Percentiles rank a stretch among this genome's conserved stretches.
Evolutionary conservation across 2,329 filamentous ascomycete species (phyloP).

Genomic region (Knoxdaviesia capensis): DNA sequence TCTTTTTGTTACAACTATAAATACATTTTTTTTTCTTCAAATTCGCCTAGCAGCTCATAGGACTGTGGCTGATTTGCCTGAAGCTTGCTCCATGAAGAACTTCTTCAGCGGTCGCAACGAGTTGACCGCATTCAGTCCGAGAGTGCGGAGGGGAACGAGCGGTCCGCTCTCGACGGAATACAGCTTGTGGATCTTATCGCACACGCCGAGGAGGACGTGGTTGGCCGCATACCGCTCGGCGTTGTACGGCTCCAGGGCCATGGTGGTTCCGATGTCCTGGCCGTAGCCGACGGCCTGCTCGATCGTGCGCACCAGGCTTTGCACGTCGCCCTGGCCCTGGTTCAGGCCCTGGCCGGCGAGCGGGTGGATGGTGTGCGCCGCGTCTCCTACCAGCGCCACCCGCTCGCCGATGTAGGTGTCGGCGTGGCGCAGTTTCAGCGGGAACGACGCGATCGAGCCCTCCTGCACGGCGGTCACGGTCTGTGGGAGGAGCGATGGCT

Average conservation of each 20-base stretch:
- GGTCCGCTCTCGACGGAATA: slow-evolving; percentile 69
- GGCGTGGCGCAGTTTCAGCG: slow-evolving; percentile 79
- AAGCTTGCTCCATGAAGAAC: slow-evolving; percentile 63
- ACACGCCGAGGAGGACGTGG: slow-evolving; percentile 56
- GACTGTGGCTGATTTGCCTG: slow-evolving; percentile 30
- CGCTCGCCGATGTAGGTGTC: slow-evolving; percentile 81
- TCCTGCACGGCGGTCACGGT: slow-evolving; percentile 51
- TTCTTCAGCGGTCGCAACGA: slow-evolving; percentile 55
- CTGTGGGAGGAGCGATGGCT: slow-evolving; percentile 39
- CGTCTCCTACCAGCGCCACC: slow-evolving; percentile 82
- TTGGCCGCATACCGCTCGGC: slow-evolving; percentile 68
- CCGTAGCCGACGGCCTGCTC: slow-evolving; percentile 62
- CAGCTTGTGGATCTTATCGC: slow-evolving; percentile 81
- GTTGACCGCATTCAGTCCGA: slow-evolving; percentile 61
- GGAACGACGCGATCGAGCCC: slow-evolving; percentile 71
- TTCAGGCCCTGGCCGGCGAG: slow-evolving; percentile 90
- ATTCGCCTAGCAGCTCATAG: slow-evolving; percentile 8
- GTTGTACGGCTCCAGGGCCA: slow-evolving; percentile 67
- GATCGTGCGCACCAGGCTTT: slow-evolving; percentile 56
- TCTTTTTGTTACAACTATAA: slow-evolving; percentile 2
- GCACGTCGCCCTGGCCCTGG: slow-evolving; percentile 75
- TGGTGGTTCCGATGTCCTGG: slow-evolving; percentile 62
- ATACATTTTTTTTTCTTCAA: neutral
- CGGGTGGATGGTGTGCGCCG: slow-evolving; percentile 86
- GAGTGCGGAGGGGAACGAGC: slow-evolving; percentile 56